These are phyloP conservation scores for Colletotrichum neosansevieriae DNA, from an alignment of 2,329 filamentous ascomycete genomes.

Conservation along the genomic window DNA sequence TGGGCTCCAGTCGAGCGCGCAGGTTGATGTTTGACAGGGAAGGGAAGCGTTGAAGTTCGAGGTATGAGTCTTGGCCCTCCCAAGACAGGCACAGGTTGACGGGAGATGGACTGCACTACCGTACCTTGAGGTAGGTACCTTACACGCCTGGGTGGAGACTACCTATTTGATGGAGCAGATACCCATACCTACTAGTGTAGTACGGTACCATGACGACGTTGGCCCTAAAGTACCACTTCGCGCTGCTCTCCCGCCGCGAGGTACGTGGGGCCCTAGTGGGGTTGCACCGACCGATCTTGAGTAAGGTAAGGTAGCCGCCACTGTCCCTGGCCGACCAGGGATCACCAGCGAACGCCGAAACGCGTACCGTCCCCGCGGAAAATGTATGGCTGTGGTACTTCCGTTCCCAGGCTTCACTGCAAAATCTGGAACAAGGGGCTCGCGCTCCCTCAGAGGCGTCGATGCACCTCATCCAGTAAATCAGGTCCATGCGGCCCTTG, in stretches of 20 bases:
- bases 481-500: constrained; percentile 35
- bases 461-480: constrained; percentile 43
- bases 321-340: constrained; percentile 8
- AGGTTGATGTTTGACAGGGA: constrained; percentile 34
- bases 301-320: constrained; percentile 20
- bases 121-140: no score
- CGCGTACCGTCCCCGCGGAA: constrained; percentile 22
- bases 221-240: constrained; percentile 11
- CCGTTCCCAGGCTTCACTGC: constrained; percentile 30
- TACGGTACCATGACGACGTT: background rate
- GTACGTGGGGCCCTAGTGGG: constrained; percentile 21
- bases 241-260: constrained; percentile 19
- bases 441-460: constrained; percentile 9
- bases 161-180: background rate
- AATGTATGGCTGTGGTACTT: constrained; percentile 27
- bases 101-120: background rate
- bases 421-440: constrained; percentile 40
- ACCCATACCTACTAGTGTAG: no score
- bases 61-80: constrained; percentile 24
- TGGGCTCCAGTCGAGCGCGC: constrained; percentile 37
- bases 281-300: constrained; percentile 33
- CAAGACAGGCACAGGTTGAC: background rate
- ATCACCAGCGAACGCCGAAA: constrained; percentile 28
- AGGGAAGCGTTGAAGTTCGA: constrained; percentile 29
- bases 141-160: constrained; percentile 3